A percentile compares a stretch with the other conserved stretches of the same genome.
These are phyloP conservation scores for Butyriboletus appendiculatus DNA, from an alignment of 1,284 basidiomycete species.

Conservation along the genomic window DNA sequence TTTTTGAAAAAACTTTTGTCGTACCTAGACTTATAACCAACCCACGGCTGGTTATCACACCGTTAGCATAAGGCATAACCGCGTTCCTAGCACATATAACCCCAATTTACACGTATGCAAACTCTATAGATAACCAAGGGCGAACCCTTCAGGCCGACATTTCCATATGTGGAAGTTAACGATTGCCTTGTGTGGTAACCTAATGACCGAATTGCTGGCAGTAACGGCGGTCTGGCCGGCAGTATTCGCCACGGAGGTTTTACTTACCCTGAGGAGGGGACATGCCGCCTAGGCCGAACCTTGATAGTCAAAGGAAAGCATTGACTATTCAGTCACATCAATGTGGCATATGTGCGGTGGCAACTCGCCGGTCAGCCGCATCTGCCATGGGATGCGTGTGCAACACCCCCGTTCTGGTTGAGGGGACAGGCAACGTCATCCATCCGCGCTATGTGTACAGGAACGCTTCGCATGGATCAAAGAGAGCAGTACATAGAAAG, in stretches of 20 bases:
- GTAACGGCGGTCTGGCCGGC: constrained; percentile 15
- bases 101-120: constrained; percentile 12
- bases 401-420: constrained; percentile 13
- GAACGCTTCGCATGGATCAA: constrained; percentile 33
- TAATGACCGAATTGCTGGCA: constrained; percentile 6
- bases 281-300: constrained; percentile 22
- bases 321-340: constrained; percentile 8
- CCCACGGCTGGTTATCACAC: constrained; percentile 10
- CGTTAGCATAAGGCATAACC: constrained; percentile 1
- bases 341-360: constrained; percentile 26
- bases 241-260: constrained; percentile 16
- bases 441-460: constrained; percentile 17
- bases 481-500: constrained; percentile 17
- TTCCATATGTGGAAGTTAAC: constrained; percentile 7
- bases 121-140: constrained; percentile 10
- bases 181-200: constrained; percentile 5
- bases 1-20: no score
- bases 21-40: no score
- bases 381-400: constrained; percentile 17
- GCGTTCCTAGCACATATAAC: constrained; percentile 22
- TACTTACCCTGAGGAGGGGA: constrained; percentile 17
- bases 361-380: constrained; percentile 20
- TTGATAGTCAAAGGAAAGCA: constrained; percentile 22
- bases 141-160: constrained; percentile 10
- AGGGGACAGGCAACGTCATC: constrained; percentile 29